A percentile compares a stretch with the other conserved stretches of the same genome.
These are phyloP conservation scores for Scedosporium dehoogii DNA, from an alignment of 2,329 filamentous ascomycete species.

Conservation along the genomic window DNA sequence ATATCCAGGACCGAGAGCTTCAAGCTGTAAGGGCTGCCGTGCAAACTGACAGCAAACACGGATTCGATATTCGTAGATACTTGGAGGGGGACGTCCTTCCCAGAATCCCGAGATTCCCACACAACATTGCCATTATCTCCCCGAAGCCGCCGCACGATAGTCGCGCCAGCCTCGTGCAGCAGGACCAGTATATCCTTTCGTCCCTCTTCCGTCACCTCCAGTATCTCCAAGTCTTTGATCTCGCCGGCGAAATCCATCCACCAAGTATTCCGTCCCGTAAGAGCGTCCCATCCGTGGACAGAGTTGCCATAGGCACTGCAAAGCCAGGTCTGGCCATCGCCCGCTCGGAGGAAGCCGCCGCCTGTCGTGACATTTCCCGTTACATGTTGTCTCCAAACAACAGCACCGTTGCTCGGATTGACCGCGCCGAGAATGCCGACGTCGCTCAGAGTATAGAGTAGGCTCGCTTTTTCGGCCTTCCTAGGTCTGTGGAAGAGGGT, in stretches of 20 bases:
- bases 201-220: constrained; percentile 56
- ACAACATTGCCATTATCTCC: constrained; percentile 61
- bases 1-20: constrained; percentile 67
- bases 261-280: constrained; percentile 74
- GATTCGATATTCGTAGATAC: constrained; percentile 58
- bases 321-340: constrained; percentile 69
- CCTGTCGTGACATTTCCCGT: constrained; percentile 36
- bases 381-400: constrained; percentile 80
- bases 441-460: constrained; percentile 87
- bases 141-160: constrained; percentile 60
- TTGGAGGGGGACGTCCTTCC: constrained; percentile 64
- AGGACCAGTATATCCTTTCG: constrained; percentile 65
- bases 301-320: constrained; percentile 61
- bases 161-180: constrained; percentile 45
- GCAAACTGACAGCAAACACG: constrained; percentile 70
- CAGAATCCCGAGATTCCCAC: constrained; percentile 59
- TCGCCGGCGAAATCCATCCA: constrained; percentile 47
- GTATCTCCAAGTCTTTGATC: constrained; percentile 64
- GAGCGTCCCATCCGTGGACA: constrained; percentile 74
- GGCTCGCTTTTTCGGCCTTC: constrained; percentile 69
- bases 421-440: constrained; percentile 75
- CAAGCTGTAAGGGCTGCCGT: constrained; percentile 61
- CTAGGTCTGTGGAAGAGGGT: constrained; percentile 93
- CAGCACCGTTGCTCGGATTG: constrained; percentile 72
- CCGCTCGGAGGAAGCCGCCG: constrained; percentile 54